phyloP scores from a whole-genome alignment of 1,139 yeast genomes.

The Lodderomyces margitis region DNA sequence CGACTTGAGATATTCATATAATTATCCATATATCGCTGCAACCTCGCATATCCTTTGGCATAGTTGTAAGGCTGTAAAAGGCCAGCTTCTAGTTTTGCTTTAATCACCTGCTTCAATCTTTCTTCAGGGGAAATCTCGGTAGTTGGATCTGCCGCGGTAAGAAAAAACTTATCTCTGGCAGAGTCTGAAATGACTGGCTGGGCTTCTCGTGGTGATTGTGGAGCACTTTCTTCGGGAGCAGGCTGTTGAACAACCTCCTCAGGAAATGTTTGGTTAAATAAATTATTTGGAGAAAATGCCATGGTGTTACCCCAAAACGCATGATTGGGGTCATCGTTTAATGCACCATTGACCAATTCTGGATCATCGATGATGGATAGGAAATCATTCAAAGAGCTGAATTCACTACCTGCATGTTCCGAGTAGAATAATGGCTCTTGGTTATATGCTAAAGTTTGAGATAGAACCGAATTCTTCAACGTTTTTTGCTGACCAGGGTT shows the following conservation, averaged over 20 bases:
- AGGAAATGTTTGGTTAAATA: constrained; percentile 21
- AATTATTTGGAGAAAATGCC: constrained; percentile 31
- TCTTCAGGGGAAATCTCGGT: constrained; percentile 95
- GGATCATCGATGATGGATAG: constrained; percentile 90
- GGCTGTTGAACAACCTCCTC: constrained; percentile 13
- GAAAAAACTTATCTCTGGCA: constrained; percentile 88
- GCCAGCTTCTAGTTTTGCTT: constrained; percentile 94
- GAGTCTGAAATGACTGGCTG: constrained; percentile 66
- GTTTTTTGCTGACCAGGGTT: constrained; percentile 14
- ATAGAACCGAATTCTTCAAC: constrained; percentile 31
- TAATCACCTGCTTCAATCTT: constrained; percentile 88
- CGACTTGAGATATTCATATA: constrained; percentile 85
- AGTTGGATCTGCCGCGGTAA: constrained; percentile 97
- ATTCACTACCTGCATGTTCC: constrained; percentile 92
- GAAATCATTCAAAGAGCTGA: constrained; percentile 85
- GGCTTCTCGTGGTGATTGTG: constrained; percentile 4
- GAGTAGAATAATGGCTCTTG: constrained; percentile 81
- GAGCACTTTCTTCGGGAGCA: not conserved
- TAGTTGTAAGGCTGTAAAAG: constrained; percentile 89
- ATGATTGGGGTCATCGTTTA: constrained; percentile 33
- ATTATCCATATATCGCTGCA: constrained; percentile 89
- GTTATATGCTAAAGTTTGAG: constrained; percentile 49
- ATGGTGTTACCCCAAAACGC: constrained; percentile 26
- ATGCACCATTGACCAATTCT: constrained; percentile 52
- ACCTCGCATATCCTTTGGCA: constrained; percentile 88